Base-by-base conservation (phyloP, 495 filamentous ascomycete species). In the Aspergillus asperescens region DNA sequence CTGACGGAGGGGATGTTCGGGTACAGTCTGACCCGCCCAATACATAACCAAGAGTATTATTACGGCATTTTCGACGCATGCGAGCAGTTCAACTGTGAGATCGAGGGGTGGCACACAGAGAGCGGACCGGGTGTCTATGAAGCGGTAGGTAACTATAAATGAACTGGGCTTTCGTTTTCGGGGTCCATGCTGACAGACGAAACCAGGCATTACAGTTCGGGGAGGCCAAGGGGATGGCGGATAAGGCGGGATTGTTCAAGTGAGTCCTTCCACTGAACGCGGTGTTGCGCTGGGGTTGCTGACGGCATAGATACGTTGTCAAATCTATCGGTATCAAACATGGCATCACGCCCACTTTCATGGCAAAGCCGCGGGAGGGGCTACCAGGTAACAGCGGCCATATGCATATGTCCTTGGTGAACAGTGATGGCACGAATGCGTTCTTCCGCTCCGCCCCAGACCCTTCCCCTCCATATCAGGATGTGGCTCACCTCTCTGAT, bases 91-190 rank as follows among this genome's bases (percentile, higher is more conserved):
- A 75, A 80, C 28, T 92, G 90, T 64, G 77, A 82, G 55, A 84
- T 97, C 18, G 93, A 98, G 64, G 89, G 93, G 9, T 98, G 93
- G 93, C 93, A 98, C 68, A 96, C 93, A 7, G 93, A 98, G 70
- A 90, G 84, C 60, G 93, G 93, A 6, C 93, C 93, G 8, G 93
- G 93, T 19, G 93, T 98, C 3, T 97, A 87, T 67, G 93, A 98
- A 73, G 93, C 93, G 27, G 93, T 81, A 57, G 62, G 77, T 70
- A 15, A 20, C 29, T 25, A 37, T 8, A 24, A 5, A 2, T 22
- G 46, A 24, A 35, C 16, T 19, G 31, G 45, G 5, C 5, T 32
- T 27, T 35, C 32, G 13, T 19, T n/a, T 12, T 13, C 18, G 38
- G n/a, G 25, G 42, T 29, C n/a, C 2, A 25, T 18, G 46, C 40